A percentile compares a stretch with the other conserved stretches of the same genome.
Conservation (phyloP, 108 stramenopile genomes). For the Fistulifera pelliculosa region DNA sequence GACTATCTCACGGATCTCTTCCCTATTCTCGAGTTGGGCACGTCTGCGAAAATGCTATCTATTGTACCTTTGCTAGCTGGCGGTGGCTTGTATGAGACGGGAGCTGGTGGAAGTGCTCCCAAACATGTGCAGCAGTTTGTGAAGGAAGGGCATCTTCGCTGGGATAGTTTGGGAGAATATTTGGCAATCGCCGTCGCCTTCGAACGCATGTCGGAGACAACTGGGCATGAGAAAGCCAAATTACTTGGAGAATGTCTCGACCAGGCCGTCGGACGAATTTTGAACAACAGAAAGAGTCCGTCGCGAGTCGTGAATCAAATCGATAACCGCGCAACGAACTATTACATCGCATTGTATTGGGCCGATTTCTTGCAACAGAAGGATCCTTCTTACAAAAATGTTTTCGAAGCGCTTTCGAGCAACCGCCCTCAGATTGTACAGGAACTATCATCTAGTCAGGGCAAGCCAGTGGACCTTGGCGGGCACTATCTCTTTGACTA, state of each 20-base stretch:
- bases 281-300: conserved; percentile 82
- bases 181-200: conserved; percentile 76
- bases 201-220: conserved; percentile 48
- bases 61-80: conserved; percentile 88
- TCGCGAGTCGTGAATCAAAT: conserved; percentile 84
- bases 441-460: conserved; percentile 77
- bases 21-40: conserved; percentile 90
- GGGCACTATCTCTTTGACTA: conserved; percentile 84
- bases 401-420: conserved; percentile 59
- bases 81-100: conserved; percentile 91
- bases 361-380: conserved; percentile 82
- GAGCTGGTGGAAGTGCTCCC: conserved; percentile 90
- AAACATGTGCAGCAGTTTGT: conserved; percentile 92
- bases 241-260: conserved; percentile 75
- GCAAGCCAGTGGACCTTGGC: conserved; percentile 80
- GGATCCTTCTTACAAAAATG: conserved; percentile 63
- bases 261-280: conserved; percentile 79
- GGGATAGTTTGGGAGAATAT: conserved; percentile 83
- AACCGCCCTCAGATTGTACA: conserved; percentile 75
- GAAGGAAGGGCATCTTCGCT: conserved; percentile 86
- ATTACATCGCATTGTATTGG: conserved; percentile 90
- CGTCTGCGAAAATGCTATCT: conserved; percentile 92
- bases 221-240: conserved; percentile 57
- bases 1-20: conserved; percentile 90
- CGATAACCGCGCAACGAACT: conserved; percentile 91